Evolutionary conservation across 192 early-diverging fungal species (phyloP).

Genomic region (Coemansia sp.): DNA sequence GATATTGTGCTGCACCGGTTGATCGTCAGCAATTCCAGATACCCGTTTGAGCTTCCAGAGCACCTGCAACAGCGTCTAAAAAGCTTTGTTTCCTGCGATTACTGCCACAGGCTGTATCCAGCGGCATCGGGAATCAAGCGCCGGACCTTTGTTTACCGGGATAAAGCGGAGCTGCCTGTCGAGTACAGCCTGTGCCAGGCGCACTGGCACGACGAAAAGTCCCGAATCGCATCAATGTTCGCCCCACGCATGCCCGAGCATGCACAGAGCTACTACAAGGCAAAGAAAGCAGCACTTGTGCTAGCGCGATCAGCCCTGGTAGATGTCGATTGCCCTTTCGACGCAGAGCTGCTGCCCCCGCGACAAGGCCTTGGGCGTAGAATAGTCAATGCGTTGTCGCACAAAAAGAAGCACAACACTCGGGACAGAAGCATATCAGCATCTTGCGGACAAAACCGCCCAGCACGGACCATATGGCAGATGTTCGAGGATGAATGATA

Average conservation of each 20-base stretch:
- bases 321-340: neutral
- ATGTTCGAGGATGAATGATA: constrained; percentile 22
- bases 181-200: constrained; percentile 39
- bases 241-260: constrained; percentile 19
- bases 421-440: neutral
- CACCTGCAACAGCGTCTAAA: constrained; percentile 27
- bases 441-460: neutral
- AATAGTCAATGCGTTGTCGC: neutral
- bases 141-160: constrained; percentile 26
- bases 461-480: constrained; percentile 13
- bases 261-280: constrained; percentile 22
- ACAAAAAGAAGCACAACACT: neutral
- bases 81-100: constrained; percentile 24
- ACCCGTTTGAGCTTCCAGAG: constrained; percentile 28
- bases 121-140: constrained; percentile 22
- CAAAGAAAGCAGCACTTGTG: constrained; percentile 11
- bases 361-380: constrained; percentile 4
- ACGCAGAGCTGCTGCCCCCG: neutral
- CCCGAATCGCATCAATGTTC: constrained; percentile 43
- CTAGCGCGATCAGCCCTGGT: neutral
- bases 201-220: constrained; percentile 35
- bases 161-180: constrained; percentile 18
- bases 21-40: constrained; percentile 23
- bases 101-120: constrained; percentile 41
- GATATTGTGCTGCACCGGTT: constrained; percentile 32